Percentiles rank a stretch among this genome's conserved stretches.
Evolutionary conservation across 2,329 filamentous ascomycete species (phyloP).

Genomic region (Botryotinia narcissicola): DNA sequence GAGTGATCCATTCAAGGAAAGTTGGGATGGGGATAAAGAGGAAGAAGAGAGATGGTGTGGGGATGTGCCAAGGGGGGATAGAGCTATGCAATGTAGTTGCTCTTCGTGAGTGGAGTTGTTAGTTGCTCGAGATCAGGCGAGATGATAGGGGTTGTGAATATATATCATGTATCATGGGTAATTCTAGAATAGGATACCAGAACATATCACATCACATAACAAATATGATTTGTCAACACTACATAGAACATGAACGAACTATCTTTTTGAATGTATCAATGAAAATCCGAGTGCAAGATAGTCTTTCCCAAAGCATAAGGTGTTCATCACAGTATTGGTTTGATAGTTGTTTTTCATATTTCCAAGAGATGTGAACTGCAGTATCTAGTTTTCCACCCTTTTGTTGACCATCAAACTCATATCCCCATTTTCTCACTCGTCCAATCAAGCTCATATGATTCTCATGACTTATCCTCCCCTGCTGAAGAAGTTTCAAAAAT

Average conservation of each 20-base stretch:
- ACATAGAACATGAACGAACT: neutral
- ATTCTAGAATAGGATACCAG: neutral
- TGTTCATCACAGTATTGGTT: neutral
- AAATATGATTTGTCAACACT: too few species aligned
- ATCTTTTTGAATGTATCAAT: neutral
- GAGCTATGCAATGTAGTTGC: conserved; percentile 92
- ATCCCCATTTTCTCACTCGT: neutral
- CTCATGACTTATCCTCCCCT: neutral
- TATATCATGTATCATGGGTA: neutral
- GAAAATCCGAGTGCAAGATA: neutral
- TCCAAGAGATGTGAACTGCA: neutral
- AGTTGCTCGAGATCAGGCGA: neutral
- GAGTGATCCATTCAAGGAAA: conserved; percentile 78
- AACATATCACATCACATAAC: neutral
- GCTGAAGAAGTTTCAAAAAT: neutral
- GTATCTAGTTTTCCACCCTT: neutral
- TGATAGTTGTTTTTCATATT: neutral
- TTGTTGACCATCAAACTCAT: conserved; percentile 7
- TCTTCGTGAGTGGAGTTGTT: conserved; percentile 61
- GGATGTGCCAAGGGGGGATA: conserved; percentile 74
- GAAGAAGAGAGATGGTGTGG: conserved; percentile 83
- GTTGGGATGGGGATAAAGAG: conserved; percentile 66
- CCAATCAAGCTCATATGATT: neutral
- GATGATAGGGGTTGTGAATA: neutral
- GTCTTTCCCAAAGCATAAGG: neutral